phyloP scores from a whole-genome alignment of 805 yeast species.

The Saturnispora diversa region DNA sequence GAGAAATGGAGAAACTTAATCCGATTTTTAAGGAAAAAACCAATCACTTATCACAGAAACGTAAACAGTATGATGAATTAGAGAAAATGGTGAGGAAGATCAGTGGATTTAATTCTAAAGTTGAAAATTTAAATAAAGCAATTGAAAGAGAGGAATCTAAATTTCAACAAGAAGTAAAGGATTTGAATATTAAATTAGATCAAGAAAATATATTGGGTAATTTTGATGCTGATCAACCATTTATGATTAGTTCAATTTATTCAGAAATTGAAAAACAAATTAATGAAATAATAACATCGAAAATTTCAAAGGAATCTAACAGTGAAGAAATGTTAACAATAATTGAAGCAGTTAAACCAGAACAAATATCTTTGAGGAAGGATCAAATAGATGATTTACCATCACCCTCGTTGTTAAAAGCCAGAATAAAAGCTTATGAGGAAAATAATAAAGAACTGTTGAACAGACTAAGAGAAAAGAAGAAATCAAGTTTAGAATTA shows the following conservation, averaged over 20 bases:
- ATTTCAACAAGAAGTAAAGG: slow-evolving; percentile 36
- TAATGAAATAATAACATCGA: slow-evolving; percentile 18
- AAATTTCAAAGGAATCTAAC: not conserved
- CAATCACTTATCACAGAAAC: slow-evolving; percentile 37
- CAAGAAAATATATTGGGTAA: slow-evolving; percentile 42
- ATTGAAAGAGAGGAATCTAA: slow-evolving; percentile 53
- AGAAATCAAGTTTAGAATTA: slow-evolving; percentile 44
- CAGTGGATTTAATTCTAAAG: slow-evolving; percentile 45
- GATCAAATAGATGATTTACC: slow-evolving; percentile 31
- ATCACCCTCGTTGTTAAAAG: slow-evolving; percentile 47
- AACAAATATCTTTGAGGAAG: slow-evolving; percentile 8
- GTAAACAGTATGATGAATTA: slow-evolving; percentile 46
- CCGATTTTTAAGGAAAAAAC: slow-evolving; percentile 52
- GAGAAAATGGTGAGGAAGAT: slow-evolving; percentile 37
- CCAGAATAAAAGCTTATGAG: slow-evolving; percentile 74
- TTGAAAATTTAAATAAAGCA: slow-evolving; percentile 52
- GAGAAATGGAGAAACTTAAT: slow-evolving; percentile 45
- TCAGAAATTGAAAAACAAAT: slow-evolving; percentile 41
- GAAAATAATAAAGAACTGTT: slow-evolving; percentile 55
- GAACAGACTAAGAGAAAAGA: slow-evolving; percentile 44
- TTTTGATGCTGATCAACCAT: slow-evolving; percentile 90
- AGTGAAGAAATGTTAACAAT: slow-evolving; percentile 7
- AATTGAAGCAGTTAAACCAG: slow-evolving; percentile 15
- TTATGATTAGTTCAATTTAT: slow-evolving; percentile 55
- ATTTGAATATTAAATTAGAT: slow-evolving; percentile 26